A percentile compares a stretch with the other conserved stretches of the same genome.
These are phyloP conservation scores for Sugiyamaella chiloensis DNA, from an alignment of 805 yeast species.

Conservation along the genomic window DNA sequence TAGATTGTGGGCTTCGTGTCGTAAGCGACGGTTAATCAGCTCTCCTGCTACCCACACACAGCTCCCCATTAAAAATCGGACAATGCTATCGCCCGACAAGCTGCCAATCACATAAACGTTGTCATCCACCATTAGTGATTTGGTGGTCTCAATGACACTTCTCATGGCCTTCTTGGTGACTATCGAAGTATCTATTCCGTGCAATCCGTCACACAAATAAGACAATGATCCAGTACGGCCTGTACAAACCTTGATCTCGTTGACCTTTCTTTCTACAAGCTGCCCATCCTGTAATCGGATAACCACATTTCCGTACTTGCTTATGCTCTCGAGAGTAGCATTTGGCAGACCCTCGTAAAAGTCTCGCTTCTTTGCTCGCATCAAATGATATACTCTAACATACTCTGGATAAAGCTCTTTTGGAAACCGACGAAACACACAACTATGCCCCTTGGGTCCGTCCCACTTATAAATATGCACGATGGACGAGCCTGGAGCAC, in stretches of 20 bases:
- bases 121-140: slow-evolving; percentile 6
- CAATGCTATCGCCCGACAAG: slow-evolving; percentile 32
- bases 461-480: slow-evolving; percentile 32
- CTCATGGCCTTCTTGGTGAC: slow-evolving; percentile 16
- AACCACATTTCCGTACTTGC: slow-evolving; percentile 18
- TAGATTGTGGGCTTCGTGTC: too few relatives aligned
- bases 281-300: slow-evolving; percentile 19
- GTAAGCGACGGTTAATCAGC: neutral
- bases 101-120: slow-evolving; percentile 31
- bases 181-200: slow-evolving; percentile 1
- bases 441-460: slow-evolving; percentile 19
- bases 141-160: slow-evolving; percentile 11
- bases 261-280: slow-evolving; percentile 12
- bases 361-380: slow-evolving; percentile 21
- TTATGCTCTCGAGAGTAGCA: slow-evolving; percentile 15
- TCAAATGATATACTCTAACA: slow-evolving; percentile 25
- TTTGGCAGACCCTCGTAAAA: slow-evolving; percentile 26
- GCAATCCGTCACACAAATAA: slow-evolving; percentile 20
- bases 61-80: slow-evolving; percentile 31
- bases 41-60: slow-evolving; percentile 25
- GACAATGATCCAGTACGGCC: slow-evolving; percentile 32
- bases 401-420: slow-evolving; percentile 35
- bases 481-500: slow-evolving; percentile 12
- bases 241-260: slow-evolving; percentile 24
- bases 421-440: slow-evolving; percentile 31